Evolutionary conservation across 208 protist species (phyloP).

Genomic region (Blastocrithidia nonstop): DNA sequence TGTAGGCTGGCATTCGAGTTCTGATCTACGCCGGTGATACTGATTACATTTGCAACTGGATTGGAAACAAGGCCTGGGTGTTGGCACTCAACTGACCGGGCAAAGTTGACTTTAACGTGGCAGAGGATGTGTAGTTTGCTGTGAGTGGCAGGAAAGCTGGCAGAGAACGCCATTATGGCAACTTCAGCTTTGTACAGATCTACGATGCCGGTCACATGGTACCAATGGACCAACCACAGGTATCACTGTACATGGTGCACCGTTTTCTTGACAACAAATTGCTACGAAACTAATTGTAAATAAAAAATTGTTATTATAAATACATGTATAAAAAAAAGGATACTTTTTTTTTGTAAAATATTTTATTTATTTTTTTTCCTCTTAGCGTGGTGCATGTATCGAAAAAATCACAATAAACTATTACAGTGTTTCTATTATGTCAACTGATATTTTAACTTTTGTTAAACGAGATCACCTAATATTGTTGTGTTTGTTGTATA

Average conservation of each 20-base stretch:
- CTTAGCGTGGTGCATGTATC: too few relatives aligned
- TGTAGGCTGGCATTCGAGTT: slow-evolving; percentile 50
- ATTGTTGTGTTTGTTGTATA: too few relatives aligned
- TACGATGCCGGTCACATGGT: slow-evolving; percentile 81
- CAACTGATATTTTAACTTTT: too few relatives aligned
- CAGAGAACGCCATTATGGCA: slow-evolving; percentile 10
- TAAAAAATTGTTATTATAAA: neutral
- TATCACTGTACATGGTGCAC: slow-evolving; percentile 23
- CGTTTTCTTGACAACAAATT: slow-evolving; percentile 18
- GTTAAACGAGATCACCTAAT: too few relatives aligned
- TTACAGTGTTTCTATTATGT: too few relatives aligned
- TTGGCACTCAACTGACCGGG: slow-evolving; percentile 48
- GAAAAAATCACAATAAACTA: too few relatives aligned
- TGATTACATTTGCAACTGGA: slow-evolving; percentile 88
- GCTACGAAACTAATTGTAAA: neutral
- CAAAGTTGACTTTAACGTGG: slow-evolving; percentile 27
- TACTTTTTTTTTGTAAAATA: too few relatives aligned
- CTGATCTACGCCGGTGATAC: slow-evolving; percentile 83
- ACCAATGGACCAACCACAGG: slow-evolving; percentile 65
- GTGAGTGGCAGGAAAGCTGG: slow-evolving; percentile 12
- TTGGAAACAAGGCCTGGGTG: slow-evolving; percentile 79
- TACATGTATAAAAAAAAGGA: too few relatives aligned
- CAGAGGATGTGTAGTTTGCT: slow-evolving; percentile 12
- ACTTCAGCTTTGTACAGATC: slow-evolving; percentile 67
- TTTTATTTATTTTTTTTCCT: too few relatives aligned